A percentile compares a stretch with the other conserved stretches of the same genome.
Conservation (phyloP, 345 rosid genomes). For the Corchorus olitorius region DNA sequence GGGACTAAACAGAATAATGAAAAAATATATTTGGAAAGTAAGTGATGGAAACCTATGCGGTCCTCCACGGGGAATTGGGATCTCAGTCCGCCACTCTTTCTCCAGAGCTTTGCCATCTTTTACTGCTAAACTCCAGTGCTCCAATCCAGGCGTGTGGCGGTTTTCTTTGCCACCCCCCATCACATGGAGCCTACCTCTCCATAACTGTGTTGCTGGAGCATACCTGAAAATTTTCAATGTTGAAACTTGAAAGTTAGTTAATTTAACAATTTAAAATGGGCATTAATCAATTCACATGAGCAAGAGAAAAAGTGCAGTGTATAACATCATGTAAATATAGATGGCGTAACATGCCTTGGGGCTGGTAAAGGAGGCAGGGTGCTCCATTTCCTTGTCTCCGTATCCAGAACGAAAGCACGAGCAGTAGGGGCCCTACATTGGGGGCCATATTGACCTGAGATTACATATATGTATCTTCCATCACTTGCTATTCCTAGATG, state of each 20-base stretch:
- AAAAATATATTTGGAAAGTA: neutral
- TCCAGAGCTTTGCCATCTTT: constrained; percentile 73
- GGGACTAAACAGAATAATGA: neutral
- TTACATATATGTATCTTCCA: constrained; percentile 64
- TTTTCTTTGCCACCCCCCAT: constrained; percentile 91
- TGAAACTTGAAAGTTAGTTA: neutral
- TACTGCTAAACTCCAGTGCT: constrained; percentile 88
- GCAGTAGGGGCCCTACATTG: constrained; percentile 73
- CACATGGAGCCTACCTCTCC: constrained; percentile 95
- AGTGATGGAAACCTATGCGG: constrained; percentile 67
- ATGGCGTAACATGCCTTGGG: constrained; percentile 51
- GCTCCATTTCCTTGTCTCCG: constrained; percentile 58
- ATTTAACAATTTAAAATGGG: neutral
- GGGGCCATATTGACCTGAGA: constrained; percentile 83
- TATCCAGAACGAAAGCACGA: constrained; percentile 59
- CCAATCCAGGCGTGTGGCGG: constrained; percentile 70
- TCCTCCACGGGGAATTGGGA: constrained; percentile 87
- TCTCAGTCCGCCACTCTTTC: constrained; percentile 60
- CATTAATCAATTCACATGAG: neutral
- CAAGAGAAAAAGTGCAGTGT: neutral
- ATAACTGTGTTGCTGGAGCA: constrained; percentile 87
- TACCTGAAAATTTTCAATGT: constrained; percentile 52
- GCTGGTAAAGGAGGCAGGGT: constrained; percentile 64
- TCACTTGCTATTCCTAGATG: constrained; percentile 79
- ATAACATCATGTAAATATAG: neutral